phyloP scores from a whole-genome alignment of 108 stramenopile species.

The Cyclotella atomus region DNA sequence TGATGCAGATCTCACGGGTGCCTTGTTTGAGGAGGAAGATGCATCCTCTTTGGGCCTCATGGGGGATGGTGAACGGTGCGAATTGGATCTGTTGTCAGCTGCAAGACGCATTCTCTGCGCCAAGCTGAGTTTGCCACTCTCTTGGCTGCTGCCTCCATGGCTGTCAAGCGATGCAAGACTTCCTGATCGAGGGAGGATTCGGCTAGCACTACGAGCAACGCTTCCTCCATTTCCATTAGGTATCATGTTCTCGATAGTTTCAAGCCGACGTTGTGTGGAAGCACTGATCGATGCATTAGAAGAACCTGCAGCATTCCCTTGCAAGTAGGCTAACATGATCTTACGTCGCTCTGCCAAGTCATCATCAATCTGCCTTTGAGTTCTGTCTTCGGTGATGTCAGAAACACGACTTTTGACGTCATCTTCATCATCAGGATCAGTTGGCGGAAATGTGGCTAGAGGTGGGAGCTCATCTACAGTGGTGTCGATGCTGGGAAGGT shows the following conservation, averaged over 20 bases:
- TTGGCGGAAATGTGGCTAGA: neutral
- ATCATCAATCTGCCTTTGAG: constrained; percentile 73
- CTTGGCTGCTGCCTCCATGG: constrained; percentile 20
- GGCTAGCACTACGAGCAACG: neutral
- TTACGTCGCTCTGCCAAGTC: constrained; percentile 57
- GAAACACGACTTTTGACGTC: constrained; percentile 79
- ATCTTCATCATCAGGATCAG: constrained; percentile 31
- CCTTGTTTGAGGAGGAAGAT: neutral
- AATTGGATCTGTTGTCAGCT: constrained; percentile 66
- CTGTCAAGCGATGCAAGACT: constrained; percentile 17
- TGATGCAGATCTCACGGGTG: neutral
- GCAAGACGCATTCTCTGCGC: constrained; percentile 76
- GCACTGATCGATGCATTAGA: constrained; percentile 31
- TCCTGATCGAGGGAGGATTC: constrained; percentile 1
- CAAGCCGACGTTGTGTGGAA: constrained; percentile 39
- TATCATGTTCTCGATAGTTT: constrained; percentile 49
- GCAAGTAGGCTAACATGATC: constrained; percentile 48
- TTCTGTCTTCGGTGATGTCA: constrained; percentile 85
- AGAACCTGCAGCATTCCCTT: constrained; percentile 28
- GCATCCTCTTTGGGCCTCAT: constrained; percentile 6
- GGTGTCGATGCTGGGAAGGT: neutral
- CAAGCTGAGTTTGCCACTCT: constrained; percentile 56
- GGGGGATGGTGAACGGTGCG: constrained; percentile 37
- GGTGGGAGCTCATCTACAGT: neutral
- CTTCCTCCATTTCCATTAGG: constrained; percentile 11